Evolutionary conservation across 352 stramenopile species (phyloP).

Genomic region (Thraustochytrium sp.): DNA sequence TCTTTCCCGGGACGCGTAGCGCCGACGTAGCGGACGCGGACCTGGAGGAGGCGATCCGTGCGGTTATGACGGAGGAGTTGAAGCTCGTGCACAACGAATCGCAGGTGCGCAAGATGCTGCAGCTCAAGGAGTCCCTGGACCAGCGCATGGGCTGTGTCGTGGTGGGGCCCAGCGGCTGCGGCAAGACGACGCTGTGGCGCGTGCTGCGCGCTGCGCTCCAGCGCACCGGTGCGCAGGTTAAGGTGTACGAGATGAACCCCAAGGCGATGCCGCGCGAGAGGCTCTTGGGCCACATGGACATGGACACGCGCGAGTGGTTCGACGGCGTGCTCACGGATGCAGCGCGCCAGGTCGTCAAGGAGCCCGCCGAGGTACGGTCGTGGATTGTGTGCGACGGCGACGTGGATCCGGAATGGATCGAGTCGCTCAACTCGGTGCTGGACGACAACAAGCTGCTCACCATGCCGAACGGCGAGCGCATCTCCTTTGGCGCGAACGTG

Average conservation of each 20-base stretch:
- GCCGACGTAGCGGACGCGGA: slow-evolving; percentile 70
- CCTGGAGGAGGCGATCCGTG: slow-evolving; percentile 72
- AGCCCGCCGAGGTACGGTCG: slow-evolving; percentile 71
- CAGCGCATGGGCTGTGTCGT: slow-evolving; percentile 90
- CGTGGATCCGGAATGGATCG: slow-evolving; percentile 92
- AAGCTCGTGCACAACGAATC: slow-evolving; percentile 74
- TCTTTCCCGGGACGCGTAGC: slow-evolving; percentile 79
- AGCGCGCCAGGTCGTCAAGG: slow-evolving; percentile 79
- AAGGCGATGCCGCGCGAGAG: slow-evolving; percentile 86
- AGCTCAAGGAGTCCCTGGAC: slow-evolving; percentile 87
- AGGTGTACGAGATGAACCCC: slow-evolving; percentile 90
- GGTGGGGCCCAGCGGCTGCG: slow-evolving; percentile 80
- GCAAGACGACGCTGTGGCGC: slow-evolving; percentile 88
- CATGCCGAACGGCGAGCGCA: slow-evolving; percentile 88
- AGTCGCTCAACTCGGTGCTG: slow-evolving; percentile 88
- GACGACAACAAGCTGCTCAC: slow-evolving; percentile 93
- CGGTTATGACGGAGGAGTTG: slow-evolving; percentile 83
- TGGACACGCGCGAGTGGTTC: slow-evolving; percentile 88
- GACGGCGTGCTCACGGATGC: slow-evolving; percentile 87
- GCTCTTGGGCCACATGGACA: slow-evolving; percentile 85
- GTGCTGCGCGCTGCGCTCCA: slow-evolving; percentile 77
- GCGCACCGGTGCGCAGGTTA: slow-evolving; percentile 68
- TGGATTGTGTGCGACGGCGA: slow-evolving; percentile 94
- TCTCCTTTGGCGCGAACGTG: slow-evolving; percentile 86
- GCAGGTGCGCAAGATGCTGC: slow-evolving; percentile 88